Evolutionary conservation across 2,329 filamentous ascomycete genomes (phyloP).

Genomic region (Purpureocillium takamizusanense): DNA sequence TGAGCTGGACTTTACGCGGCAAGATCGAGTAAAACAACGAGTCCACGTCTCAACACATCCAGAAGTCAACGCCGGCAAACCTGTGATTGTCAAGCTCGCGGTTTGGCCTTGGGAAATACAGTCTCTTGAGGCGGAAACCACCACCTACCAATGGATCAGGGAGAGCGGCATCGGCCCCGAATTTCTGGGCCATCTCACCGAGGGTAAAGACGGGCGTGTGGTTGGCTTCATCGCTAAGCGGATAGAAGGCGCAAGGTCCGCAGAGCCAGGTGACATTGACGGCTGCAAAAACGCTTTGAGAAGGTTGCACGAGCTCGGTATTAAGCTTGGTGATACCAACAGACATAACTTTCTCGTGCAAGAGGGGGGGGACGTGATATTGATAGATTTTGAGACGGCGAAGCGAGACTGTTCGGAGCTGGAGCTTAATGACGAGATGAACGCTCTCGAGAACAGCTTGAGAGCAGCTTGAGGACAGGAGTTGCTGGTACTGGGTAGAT

Average conservation of each 20-base stretch:
- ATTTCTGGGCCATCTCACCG: conserved; percentile 19
- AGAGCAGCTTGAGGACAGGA: no score
- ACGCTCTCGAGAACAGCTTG: conserved; percentile 5
- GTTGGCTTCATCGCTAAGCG: conserved; percentile 16
- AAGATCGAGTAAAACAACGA: conserved; percentile 13
- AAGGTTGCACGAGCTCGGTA: conserved; percentile 19
- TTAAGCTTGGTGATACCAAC: conserved; percentile 24
- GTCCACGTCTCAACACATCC: conserved; percentile 16
- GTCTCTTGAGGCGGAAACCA: conserved; percentile 14
- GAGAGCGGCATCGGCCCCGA: conserved; percentile 13
- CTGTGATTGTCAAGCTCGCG: conserved; percentile 17
- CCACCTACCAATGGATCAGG: conserved; percentile 16
- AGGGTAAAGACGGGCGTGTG: conserved; percentile 15
- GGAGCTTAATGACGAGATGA: conserved; percentile 16
- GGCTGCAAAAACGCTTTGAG: conserved; percentile 16
- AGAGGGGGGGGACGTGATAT: conserved; percentile 11
- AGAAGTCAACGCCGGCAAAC: conserved; percentile 10
- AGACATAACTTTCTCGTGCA: conserved; percentile 23
- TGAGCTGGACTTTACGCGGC: conserved; percentile 14
- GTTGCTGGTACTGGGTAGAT: no score
- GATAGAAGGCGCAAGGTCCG: conserved; percentile 13
- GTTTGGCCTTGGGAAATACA: conserved; percentile 17
- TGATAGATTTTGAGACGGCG: conserved; percentile 24
- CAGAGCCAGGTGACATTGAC: conserved; percentile 18
- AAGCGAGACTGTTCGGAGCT: conserved; percentile 9